These are phyloP conservation scores for Macadamia integrifolia DNA, from an alignment of 164 flowering plant genomes.

Conservation along the genomic window DNA sequence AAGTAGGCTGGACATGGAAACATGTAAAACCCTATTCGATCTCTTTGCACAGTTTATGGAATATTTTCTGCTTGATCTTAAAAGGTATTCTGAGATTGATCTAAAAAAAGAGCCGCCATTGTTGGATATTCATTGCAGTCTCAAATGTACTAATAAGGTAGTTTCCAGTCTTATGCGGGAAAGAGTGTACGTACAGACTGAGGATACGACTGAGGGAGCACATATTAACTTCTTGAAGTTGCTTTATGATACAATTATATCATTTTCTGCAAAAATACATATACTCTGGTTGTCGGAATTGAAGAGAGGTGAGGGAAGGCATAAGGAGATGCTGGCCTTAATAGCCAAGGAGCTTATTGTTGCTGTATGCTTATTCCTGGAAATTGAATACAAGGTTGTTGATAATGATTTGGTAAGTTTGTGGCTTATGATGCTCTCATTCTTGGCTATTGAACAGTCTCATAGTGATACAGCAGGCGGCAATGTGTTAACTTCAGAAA, in stretches of 20 bases:
- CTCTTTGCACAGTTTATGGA: conserved; percentile 65
- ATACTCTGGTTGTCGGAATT: conserved; percentile 18
- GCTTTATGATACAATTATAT: conserved; percentile 28
- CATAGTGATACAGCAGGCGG: conserved; percentile 17
- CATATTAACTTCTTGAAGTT: conserved; percentile 53
- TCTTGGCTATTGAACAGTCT: conserved; percentile 29
- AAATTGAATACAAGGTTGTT: conserved; percentile 73
- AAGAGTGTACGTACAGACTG: conserved; percentile 53
- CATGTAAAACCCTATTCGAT: conserved; percentile 58
- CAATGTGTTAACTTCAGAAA: conserved; percentile 27
- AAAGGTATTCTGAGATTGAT: conserved; percentile 23
- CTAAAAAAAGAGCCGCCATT: conserved; percentile 25
- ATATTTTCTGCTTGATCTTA: conserved; percentile 46
- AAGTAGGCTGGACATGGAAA: conserved; percentile 37
- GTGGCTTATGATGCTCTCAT: conserved; percentile 60
- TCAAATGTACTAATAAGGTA: conserved; percentile 49
- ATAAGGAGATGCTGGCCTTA: conserved; percentile 18
- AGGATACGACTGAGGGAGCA: conserved; percentile 66
- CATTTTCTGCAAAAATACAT: conserved; percentile 33
- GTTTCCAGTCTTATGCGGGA: conserved; percentile 46
- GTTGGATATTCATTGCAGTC: conserved; percentile 26
- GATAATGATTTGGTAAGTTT: conserved; percentile 53
- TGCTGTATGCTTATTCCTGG: conserved; percentile 46
- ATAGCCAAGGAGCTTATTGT: conserved; percentile 50
- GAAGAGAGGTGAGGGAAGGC: conserved; percentile 11